Base-by-base conservation (phyloP, 116 monocot genomes). In the Zostera marina region DNA sequence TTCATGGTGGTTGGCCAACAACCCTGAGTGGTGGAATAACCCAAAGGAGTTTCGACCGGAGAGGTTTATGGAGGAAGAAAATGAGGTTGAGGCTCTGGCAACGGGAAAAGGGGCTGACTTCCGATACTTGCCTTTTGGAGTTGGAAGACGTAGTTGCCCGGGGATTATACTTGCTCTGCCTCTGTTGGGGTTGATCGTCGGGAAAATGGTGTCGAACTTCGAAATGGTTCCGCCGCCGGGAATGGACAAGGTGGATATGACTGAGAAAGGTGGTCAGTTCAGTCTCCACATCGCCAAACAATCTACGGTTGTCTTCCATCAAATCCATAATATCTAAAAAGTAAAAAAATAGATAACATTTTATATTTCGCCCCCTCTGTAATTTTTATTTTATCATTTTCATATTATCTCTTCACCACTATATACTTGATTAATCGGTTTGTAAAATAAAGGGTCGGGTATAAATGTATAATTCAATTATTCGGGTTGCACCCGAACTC, bases 1-100 rank as follows among this genome's bases (percentile, higher is more conserved):
- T 61, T 82, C 88, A 3, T 88, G 88, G 88, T 88, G 79, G 83
- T 72, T 88, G 24, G 83, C 83, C 46, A 88, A 88, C 77, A 80
- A 88, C 70, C 88, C 88, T 8, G 80, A 56, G 12, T 53, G 65
- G 43, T 88, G 88, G 89, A 74, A 63, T 8, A 59, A 68, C 55
- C 88, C 88, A 0, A 72, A 80, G 11, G 80, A 80, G 59, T 88
- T 80, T 80, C 65, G 79, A 44, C 83, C 89, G 10, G 89, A 90
- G 68, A 56, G 89, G 44, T 90, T 90, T 63, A 54, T 90, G 22
- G 81, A 84, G 48, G 83, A 88, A 64, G 68, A 68, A 24, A 41
- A 41, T 3, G 13, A 1, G 23, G 48, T 15, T 22, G 78, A 84
- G 47, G 88, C 83, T 23, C 64, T 72, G 17, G 88, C 82, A 12